Percentiles rank a stretch among this genome's conserved stretches.
phyloP scores from a whole-genome alignment of 257 asterid species.

The Nicotiana tabacum region DNA sequence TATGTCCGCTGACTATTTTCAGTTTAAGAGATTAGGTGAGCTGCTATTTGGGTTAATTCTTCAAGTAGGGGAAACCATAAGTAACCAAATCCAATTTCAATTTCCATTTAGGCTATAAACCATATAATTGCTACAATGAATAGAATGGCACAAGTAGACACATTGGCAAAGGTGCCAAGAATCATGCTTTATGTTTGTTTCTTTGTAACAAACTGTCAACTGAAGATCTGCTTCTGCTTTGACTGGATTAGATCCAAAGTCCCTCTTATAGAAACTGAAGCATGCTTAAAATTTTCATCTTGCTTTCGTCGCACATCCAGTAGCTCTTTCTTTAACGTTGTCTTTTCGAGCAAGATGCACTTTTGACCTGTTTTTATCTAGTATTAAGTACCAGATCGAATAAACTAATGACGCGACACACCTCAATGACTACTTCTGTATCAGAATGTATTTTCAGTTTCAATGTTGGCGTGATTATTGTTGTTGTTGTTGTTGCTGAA shows the following conservation, averaged over 20 bases:
- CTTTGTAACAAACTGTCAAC: neutral
- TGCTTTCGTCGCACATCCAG: neutral
- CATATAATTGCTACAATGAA: neutral
- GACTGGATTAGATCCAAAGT: neutral
- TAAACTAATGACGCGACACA: neutral
- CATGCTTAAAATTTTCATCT: neutral
- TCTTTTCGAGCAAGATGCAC: neutral
- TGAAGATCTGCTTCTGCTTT: neutral
- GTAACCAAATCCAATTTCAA: neutral
- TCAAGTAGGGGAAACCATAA: conserved; percentile 25
- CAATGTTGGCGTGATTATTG: conserved; percentile 19
- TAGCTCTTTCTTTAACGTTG: neutral
- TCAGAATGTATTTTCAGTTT: conserved; percentile 27
- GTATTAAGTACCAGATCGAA: neutral
- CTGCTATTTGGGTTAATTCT: too few species aligned
- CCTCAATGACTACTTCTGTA: neutral
- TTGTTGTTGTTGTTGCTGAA: conserved; percentile 13
- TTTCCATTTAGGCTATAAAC: neutral
- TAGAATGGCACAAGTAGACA: neutral
- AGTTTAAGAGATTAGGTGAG: too few species aligned
- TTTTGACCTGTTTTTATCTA: neutral
- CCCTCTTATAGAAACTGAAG: neutral
- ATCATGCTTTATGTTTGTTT: neutral
- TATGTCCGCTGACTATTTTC: too few species aligned
- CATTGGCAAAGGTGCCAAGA: neutral